Base-by-base conservation (phyloP, 1,284 basidiomycete genomes). In the Gymnopus androsaceus region DNA sequence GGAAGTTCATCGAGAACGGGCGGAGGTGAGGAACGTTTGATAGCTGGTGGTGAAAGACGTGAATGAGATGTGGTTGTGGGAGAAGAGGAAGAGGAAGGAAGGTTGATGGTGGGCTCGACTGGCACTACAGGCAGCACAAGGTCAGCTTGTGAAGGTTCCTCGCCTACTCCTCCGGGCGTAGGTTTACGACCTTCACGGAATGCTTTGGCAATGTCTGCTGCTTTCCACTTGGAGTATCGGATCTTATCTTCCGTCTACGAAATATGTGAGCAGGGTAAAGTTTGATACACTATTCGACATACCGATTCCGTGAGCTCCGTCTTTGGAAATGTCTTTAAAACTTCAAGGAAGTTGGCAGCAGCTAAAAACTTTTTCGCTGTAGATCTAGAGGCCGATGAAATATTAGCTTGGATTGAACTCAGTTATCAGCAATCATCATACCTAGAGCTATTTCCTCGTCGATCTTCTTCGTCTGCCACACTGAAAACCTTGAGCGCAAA, bases 181-280 rank as follows among this genome's bases (percentile, higher is more conserved):
- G 92, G 91, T 58, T 80, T 83, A 25, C 87, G 81, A 11, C 92
- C 92, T 69, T 95, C 92, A n/a, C 92, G 84, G 66, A 92, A 82
- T 2, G 94, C 92, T 69, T 91, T 95, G 17, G 88, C 82, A 38
- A 96, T 94, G 61, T 95, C 92, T 5, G 88, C 84, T 30, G 94
- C 94, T 69, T 94, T 95, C 94, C 94, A 95, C 72, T 95, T 95
- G 6, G 92, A 82, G 70, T 96, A 96, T 54, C 83, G 86, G 51
- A 93, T 83, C 72, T 94, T 95, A 59, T 87, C 87, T 58, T 81
- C 80, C 56, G 81, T 81, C 89, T 92, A 57, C 61, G 47, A 57
- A 45, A 57, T 21, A 8, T 53, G 41, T 17, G 17, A 45, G n/a
- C 25, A 30, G 5, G n/a, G 33, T 27, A 4, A 33, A 28, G 15